Evolutionary conservation across 2,329 filamentous ascomycete genomes (phyloP), one percentile per base, ranked within the genome.

Genomic region (Akanthomyces uredinophilus): DNA sequence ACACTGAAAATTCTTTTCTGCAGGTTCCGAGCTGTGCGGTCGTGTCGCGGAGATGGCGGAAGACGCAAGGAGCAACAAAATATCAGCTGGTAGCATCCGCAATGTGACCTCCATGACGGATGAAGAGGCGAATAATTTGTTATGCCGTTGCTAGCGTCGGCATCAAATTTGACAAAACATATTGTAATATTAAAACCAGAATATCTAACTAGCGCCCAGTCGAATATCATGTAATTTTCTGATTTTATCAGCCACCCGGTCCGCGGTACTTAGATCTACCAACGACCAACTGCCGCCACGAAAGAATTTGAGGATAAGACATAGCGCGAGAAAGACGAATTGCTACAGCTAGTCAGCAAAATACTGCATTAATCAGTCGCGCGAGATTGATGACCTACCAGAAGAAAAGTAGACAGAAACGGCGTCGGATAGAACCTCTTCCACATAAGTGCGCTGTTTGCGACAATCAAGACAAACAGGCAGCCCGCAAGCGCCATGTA

Each of bases 321-420:
- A 60, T 11, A 60, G 14, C 10, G 4, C 37, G 24, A 60, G 11
- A 22, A 60, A 60, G 16, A 60, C 58, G 29, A 60, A 35, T 53
- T 53, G 49, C 58, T 60, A 24, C 7, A 20, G 11, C 16, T n/a
- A 5, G 18, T 51, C 35, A 60, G 35, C 41, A 29, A 14, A 52
- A 27, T 3, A 53, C 10, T 4, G 46, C 1, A n/a, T 18, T 2
- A 1, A 47, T 1, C 24, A 2, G 2, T 5, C 14, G 22, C 20
- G 18, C 22, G 18, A 13, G 5, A 37, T 1, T 10, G 22, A 29
- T 18, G 18, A 24, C 74, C 68, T 68, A 78, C 75, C 24, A 74
- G 68, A 8, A 77, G 68, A 68, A 75, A 78, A 1, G 73, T 70
- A 5, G 74, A 73, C 2, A 78, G 60, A 61, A 78, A 77, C 4